Conservation (phyloP, 257 asterid species). For the Rubia yunnanensis region DNA sequence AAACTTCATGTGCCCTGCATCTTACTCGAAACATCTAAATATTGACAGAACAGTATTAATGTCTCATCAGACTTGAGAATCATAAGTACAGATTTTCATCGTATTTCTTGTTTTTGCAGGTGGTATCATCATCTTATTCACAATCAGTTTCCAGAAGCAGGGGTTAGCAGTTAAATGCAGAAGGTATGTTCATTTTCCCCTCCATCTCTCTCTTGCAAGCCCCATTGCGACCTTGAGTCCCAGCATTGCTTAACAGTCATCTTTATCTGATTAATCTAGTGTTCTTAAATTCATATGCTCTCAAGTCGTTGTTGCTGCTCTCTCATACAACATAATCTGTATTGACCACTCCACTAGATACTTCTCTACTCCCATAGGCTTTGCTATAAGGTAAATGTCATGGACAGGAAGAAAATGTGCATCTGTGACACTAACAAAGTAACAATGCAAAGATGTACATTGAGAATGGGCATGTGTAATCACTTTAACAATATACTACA, state of each 20-base stretch:
- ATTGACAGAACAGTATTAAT: neutral
- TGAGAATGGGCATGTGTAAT: neutral
- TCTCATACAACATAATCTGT: neutral
- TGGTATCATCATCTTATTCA: slow-evolving; percentile 70
- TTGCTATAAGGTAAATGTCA: neutral
- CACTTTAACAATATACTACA: neutral
- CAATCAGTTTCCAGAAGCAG: slow-evolving; percentile 45
- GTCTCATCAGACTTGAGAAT: neutral
- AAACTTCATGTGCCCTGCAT: neutral
- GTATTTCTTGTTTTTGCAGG: slow-evolving; percentile 36
- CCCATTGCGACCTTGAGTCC: neutral
- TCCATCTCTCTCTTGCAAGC: neutral
- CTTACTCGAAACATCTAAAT: neutral
- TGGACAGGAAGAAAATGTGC: neutral
- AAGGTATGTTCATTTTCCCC: neutral
- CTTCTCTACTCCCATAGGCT: neutral
- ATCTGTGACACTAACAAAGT: slow-evolving; percentile 8
- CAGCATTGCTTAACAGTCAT: neutral
- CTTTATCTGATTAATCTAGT: neutral
- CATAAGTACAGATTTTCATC: neutral
- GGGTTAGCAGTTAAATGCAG: neutral
- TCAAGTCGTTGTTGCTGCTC: neutral
- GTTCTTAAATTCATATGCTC: neutral
- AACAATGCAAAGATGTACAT: slow-evolving; percentile 7
- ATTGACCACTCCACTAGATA: neutral